Base-by-base conservation (phyloP, 805 yeast genomes). In the Sungouiella thailandica region DNA sequence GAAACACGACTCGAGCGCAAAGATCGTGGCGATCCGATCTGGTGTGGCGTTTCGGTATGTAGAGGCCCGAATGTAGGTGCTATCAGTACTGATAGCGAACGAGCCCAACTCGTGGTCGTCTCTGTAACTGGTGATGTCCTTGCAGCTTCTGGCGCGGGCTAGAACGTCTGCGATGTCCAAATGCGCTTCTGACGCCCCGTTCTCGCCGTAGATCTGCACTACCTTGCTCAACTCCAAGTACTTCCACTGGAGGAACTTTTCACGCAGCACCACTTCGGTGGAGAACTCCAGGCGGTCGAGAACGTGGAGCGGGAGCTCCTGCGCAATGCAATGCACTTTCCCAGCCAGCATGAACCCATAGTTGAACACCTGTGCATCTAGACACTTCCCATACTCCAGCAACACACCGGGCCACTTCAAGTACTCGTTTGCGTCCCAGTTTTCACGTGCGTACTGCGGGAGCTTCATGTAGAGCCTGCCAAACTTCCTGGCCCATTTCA, bases 341-440 rank as follows among this genome's bases (percentile, higher is more conserved):
- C 12, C 30, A 7, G 23, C 10, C 15, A 16, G 9, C 11, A 37
- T 29, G 17, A 49, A 45, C 5, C 34, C 30, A 17, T 43, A 44
- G 7, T 35, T 22, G 31, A 45, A 47, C n/a, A 40, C 25, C 7
- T 36, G 31, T 25, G 29, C n/a, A 28, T 46, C 48, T 11, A 43
- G 22, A 19, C 22, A 19, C 22, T 19, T 19, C 8, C 9, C 22
- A 7, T 7, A 19, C 9, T 19, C 8, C 22, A 19, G 22, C 7
- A 19, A 9, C 22, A 19, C 8, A 19, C 9, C 22, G 8, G 22
- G 22, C 22, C 7, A 19, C 22, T 7, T 9, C 22, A 19, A 19
- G 22, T 7, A 19, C 22, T 19, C 22, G 8, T 7, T 7, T 5
- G 22, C 12, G 23, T 9, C 12, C 23, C 30, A 27, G 7, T 9